Conservation (phyloP, 768 basidiomycete genomes). For the Dentipellis sp. region DNA sequence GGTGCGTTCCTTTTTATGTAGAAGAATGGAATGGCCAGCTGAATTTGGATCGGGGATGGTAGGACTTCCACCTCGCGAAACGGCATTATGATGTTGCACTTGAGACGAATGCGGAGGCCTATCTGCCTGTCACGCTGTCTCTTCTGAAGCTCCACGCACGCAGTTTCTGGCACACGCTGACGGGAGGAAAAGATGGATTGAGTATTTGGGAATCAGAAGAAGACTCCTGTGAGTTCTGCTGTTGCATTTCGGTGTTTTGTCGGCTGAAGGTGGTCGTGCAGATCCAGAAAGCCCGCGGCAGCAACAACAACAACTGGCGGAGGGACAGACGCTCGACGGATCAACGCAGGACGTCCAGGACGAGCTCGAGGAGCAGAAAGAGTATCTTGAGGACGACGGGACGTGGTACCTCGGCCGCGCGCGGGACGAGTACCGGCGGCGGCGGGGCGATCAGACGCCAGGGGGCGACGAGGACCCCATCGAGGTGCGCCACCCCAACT, state of each 20-base stretch:
- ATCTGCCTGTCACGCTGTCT: conserved; percentile 78
- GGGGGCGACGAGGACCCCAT: conserved; percentile 64
- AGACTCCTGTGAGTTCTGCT: conserved; percentile 29
- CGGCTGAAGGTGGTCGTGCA: no score
- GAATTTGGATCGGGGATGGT: no score
- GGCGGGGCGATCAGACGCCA: conserved; percentile 31
- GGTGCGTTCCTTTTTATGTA: conserved; percentile 30
- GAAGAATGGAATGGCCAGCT: not conserved
- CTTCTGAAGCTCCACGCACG: conserved; percentile 73
- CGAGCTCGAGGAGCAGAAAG: not conserved
- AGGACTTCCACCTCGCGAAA: conserved; percentile 97
- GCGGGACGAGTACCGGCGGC: conserved; percentile 63
- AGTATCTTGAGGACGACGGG: conserved; percentile 40
- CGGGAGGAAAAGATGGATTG: conserved; percentile 54
- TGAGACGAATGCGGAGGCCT: conserved; percentile 84
- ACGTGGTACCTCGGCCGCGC: conserved; percentile 82
- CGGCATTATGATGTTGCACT: conserved; percentile 87
- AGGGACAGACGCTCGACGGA: no score
- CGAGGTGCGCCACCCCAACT: conserved; percentile 31
- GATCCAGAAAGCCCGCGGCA: no score
- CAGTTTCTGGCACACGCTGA: conserved; percentile 70
- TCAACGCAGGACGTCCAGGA: conserved; percentile 18
- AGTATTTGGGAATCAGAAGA: conserved; percentile 56
- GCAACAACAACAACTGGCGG: no score
- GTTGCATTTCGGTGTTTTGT: no score